Conservation (phyloP, 139 green algal genomes). For the Auxenochlorella pyrenoidosa region DNA sequence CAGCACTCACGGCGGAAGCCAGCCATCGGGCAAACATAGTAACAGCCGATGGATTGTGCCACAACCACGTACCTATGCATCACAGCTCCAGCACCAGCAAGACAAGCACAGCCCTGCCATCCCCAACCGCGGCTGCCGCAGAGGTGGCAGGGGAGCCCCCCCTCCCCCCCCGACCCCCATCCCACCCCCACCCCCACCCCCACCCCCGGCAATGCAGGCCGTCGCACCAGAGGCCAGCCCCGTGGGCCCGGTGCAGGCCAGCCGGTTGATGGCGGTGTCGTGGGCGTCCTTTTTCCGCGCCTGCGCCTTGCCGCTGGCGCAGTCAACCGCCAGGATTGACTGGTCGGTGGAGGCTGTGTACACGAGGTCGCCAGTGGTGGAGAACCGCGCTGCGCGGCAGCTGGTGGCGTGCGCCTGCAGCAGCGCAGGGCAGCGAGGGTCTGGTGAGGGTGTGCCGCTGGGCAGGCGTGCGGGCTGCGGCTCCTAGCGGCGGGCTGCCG, state of each 20-base stretch:
- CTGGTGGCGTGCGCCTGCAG: constrained; percentile 24
- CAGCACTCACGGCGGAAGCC: neutral
- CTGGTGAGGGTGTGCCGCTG: neutral
- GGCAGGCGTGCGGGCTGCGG: neutral
- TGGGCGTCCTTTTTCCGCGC: constrained; percentile 66
- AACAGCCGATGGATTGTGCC: too few species aligned
- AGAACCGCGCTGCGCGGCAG: constrained; percentile 69
- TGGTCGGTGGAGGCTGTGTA: constrained; percentile 45
- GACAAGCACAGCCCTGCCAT: too few species aligned
- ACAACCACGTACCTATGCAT: too few species aligned
- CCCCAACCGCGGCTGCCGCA: too few species aligned
- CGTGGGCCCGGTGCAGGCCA: constrained; percentile 49
- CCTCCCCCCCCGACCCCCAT: too few species aligned
- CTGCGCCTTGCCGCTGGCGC: constrained; percentile 46
- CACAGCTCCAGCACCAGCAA: too few species aligned
- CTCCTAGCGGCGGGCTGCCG: neutral
- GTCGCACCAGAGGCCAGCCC: constrained; percentile 32
- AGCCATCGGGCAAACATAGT: too few species aligned
- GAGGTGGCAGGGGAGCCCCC: too few species aligned
- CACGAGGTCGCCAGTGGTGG: constrained; percentile 30
- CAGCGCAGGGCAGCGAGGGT: neutral
- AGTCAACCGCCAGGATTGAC: constrained; percentile 59
- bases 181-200: too few species aligned
- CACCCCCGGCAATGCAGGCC: neutral
- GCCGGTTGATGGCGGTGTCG: constrained; percentile 59